Percentiles rank a stretch among this genome's conserved stretches.
Evolutionary conservation across 257 asterid species (phyloP).

Genomic region (Nicotiana benthamiana): DNA sequence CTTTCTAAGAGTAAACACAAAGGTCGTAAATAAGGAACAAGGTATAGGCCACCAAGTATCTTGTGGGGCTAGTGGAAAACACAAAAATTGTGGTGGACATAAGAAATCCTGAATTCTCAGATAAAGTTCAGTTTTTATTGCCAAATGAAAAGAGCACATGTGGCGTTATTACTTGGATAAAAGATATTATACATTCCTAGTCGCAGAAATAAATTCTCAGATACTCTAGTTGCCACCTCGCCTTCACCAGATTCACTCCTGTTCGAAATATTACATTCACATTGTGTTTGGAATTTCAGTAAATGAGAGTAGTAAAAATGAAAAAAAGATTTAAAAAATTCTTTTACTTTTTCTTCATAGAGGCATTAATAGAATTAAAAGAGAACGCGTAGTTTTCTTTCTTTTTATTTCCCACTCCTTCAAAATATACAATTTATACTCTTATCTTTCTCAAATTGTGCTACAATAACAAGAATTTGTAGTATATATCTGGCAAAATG

Average conservation of each 20-base stretch:
- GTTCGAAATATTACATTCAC: background rate
- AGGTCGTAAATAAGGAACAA: constrained; percentile 7
- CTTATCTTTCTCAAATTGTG: too few relatives aligned
- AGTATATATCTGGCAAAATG: too few relatives aligned
- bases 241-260: background rate
- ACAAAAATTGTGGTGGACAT: constrained; percentile 4
- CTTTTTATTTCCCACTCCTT: too few relatives aligned
- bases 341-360: too few relatives aligned
- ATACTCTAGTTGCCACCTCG: background rate
- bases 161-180: background rate
- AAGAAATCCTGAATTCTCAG: background rate
- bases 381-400: too few relatives aligned
- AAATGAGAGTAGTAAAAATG: background rate
- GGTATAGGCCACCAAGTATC: constrained; percentile 1
- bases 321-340: too few relatives aligned
- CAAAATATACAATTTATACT: too few relatives aligned
- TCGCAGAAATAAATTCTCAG: background rate
- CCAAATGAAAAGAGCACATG: constrained; percentile 2
- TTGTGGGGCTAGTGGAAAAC: background rate
- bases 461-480: too few relatives aligned
- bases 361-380: too few relatives aligned
- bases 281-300: background rate
- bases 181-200: background rate
- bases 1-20: background rate
- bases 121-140: background rate